phyloP scores from a whole-genome alignment of 148 eudicot genomes.

The Talinum fruticosum region DNA sequence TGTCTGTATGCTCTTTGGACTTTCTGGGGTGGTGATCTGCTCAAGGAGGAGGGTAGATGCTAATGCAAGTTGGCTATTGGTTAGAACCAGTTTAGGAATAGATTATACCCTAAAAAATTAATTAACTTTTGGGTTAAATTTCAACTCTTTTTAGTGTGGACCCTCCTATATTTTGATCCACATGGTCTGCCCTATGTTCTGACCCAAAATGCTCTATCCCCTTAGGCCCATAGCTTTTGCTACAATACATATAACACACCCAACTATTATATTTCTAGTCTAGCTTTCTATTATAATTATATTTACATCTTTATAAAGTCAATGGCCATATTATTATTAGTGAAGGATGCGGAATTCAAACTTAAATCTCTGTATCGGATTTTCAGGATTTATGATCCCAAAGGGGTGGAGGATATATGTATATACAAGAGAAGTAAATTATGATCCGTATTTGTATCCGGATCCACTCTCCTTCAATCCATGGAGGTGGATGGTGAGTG shows the following conservation, averaged over 20 bases:
- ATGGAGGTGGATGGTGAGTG: conserved; percentile 95
- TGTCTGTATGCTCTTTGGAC: conserved; percentile 14
- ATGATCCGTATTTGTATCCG: conserved; percentile 70
- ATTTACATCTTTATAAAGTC: neutral
- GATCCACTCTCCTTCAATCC: conserved; percentile 88
- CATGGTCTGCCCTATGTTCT: conserved; percentile 69
- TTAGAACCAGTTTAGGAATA: neutral
- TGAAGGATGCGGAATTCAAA: neutral
- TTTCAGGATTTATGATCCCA: conserved; percentile 81
- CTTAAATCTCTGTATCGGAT: neutral
- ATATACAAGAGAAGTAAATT: conserved; percentile 86
- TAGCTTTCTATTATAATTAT: too few species aligned
- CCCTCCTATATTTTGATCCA: conserved; percentile 63
- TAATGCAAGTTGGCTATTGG: conserved; percentile 20
- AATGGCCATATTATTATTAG: neutral
- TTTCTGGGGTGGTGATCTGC: conserved; percentile 32
- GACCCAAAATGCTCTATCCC: conserved; percentile 52
- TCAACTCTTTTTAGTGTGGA: conserved; percentile 33
- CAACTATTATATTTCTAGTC: neutral
- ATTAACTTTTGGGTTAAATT: conserved; percentile 24
- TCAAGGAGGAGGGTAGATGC: conserved; percentile 42
- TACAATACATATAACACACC: too few species aligned
- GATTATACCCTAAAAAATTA: too few species aligned
- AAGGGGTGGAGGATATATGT: conserved; percentile 99
- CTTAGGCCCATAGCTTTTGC: conserved; percentile 18